Conservation (phyloP, 164 flowering plant genomes). For the Aristolochia contorta region DNA sequence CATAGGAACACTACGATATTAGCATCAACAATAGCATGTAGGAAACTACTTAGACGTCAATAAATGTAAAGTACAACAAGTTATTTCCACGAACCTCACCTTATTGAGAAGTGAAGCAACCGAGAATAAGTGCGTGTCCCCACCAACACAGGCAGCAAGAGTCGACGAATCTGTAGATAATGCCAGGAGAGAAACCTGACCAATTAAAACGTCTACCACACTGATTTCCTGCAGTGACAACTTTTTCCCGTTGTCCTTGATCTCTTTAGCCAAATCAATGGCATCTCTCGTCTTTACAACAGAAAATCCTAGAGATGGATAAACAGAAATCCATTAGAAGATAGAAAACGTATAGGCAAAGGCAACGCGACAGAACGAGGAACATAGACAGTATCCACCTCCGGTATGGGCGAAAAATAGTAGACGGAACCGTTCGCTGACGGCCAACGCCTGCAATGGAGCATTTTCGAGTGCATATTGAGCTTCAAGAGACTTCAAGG, state of each 20-base stretch:
- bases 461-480: slow-evolving; percentile 29
- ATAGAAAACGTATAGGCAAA: not conserved
- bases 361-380: not conserved
- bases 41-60: not conserved
- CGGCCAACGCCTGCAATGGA: slow-evolving; percentile 52
- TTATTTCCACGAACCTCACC: slow-evolving; percentile 27
- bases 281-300: slow-evolving; percentile 67
- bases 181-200: slow-evolving; percentile 43
- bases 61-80: not conserved
- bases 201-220: slow-evolving; percentile 49
- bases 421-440: slow-evolving; percentile 43
- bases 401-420: slow-evolving; percentile 54
- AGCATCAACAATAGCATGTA: not conserved
- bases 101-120: slow-evolving; percentile 51
- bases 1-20: not conserved
- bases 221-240: slow-evolving; percentile 45
- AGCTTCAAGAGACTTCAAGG: slow-evolving; percentile 26
- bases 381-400: slow-evolving; percentile 22
- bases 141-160: slow-evolving; percentile 49
- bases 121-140: slow-evolving; percentile 37
- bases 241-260: slow-evolving; percentile 29
- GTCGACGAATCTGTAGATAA: slow-evolving; percentile 48
- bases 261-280: slow-evolving; percentile 43
- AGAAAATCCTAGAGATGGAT: slow-evolving; percentile 50
- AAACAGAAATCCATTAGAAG: not conserved